phyloP scores from a whole-genome alignment of 495 filamentous ascomycete species.

The Polyplosphaeria fusca region DNA sequence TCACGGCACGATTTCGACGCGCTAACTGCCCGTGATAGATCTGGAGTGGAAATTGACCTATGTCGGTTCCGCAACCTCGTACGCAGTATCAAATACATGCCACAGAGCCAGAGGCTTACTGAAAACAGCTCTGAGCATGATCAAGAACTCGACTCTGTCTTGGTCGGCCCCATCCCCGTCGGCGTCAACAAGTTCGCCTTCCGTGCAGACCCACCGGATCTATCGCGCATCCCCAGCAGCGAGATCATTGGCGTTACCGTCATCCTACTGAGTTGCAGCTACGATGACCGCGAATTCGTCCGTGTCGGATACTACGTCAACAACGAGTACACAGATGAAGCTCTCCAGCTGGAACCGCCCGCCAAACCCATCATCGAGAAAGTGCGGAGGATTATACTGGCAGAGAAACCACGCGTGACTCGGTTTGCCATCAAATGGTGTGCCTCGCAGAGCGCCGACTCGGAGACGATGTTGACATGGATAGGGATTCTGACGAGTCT shows the following conservation, averaged over 20 bases:
- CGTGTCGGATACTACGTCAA: conserved; percentile 99
- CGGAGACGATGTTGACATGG: conserved; percentile 6
- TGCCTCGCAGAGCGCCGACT: conserved; percentile 19
- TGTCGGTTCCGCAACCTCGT: conserved; percentile 96
- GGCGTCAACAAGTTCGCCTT: conserved; percentile 99
- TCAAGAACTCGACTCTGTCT: conserved; percentile 93
- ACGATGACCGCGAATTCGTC: conserved; percentile 94
- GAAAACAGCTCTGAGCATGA: conserved; percentile 86
- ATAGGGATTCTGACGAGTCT: conserved; percentile 91
- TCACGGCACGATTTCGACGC: not conserved
- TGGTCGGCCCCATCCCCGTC: conserved; percentile 93
- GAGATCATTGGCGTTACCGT: conserved; percentile 97
- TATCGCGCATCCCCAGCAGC: conserved; percentile 81
- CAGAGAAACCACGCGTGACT: conserved; percentile 95
- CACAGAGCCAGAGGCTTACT: too few relatives aligned
- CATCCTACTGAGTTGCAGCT: conserved; percentile 92
- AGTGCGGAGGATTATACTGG: conserved; percentile 84
- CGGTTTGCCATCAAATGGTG: conserved; percentile 99
- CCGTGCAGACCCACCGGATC: conserved; percentile 87
- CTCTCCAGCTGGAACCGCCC: conserved; percentile 81
- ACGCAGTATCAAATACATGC: too few relatives aligned
- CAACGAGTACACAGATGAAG: conserved; percentile 94
- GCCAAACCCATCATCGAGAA: conserved; percentile 88
- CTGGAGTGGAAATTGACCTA: conserved; percentile 99
- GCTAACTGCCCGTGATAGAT: conserved; percentile 54